phyloP scores from a whole-genome alignment of 108 stramenopile genomes.

The Skeletonema potamos region DNA sequence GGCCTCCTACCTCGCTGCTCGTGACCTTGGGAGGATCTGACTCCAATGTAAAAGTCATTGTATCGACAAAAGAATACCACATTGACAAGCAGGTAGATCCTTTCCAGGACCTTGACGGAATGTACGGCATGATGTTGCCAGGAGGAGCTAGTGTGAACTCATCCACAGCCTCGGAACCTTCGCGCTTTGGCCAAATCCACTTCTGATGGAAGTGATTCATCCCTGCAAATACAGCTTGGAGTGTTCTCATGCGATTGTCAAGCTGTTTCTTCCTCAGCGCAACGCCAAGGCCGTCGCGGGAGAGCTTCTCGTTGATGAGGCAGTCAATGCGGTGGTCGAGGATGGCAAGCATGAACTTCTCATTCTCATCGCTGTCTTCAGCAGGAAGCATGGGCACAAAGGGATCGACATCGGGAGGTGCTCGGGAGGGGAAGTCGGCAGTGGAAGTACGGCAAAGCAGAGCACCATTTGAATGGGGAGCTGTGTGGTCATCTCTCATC shows the following conservation, averaged over 20 bases:
- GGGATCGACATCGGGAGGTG: slow-evolving; percentile 23
- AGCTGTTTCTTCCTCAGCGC: background rate
- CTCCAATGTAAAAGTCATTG: background rate
- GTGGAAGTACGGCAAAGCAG: slow-evolving; percentile 30
- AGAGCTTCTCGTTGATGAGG: background rate
- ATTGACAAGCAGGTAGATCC: slow-evolving; percentile 5
- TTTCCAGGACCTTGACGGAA: background rate
- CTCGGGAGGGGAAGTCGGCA: slow-evolving; percentile 24
- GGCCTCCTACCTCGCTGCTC: background rate
- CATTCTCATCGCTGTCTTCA: slow-evolving; percentile 12
- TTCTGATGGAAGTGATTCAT: slow-evolving; percentile 5
- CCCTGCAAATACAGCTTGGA: background rate
- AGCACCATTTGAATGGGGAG: slow-evolving; percentile 34
- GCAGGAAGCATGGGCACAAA: slow-evolving; percentile 46
- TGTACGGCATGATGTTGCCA: slow-evolving; percentile 19
- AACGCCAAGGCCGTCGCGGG: background rate
- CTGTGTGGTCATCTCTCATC: slow-evolving; percentile 28
- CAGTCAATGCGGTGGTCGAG: slow-evolving; percentile 19
- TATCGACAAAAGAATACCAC: slow-evolving; percentile 15
- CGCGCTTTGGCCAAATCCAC: slow-evolving; percentile 17
- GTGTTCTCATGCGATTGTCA: background rate
- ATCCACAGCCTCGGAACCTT: slow-evolving; percentile 1
- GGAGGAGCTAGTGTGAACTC: slow-evolving; percentile 15
- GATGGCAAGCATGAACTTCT: slow-evolving; percentile 15
- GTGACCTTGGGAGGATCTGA: background rate